Evolutionary conservation across 768 basidiomycete genomes (phyloP), one percentile per base, ranked within the genome.

Genomic region (Hortiboletus campestris): DNA sequence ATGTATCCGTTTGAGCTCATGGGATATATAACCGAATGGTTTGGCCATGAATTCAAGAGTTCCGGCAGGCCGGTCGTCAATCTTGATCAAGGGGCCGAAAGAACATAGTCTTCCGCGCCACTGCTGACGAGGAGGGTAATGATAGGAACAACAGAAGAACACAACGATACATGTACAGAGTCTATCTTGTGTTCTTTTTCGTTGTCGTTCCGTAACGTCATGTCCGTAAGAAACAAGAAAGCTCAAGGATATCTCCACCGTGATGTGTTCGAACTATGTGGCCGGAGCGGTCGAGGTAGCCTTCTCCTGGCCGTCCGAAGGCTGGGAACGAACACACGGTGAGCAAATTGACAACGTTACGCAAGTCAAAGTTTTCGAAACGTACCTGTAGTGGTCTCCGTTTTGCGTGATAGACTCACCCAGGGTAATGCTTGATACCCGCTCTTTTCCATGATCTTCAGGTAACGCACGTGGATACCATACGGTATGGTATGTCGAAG

Each of bases 401-500:
- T 93, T 91, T 72, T 93, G 89, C 2, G 91, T 92, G 56, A 95
- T 91, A 69, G 94, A 97, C 55, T 78, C 56, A 98, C 95, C 95
- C 95, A 97, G 1, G 94, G 95, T 41, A 96, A 73, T 4, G 94
- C 92, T 72, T 96, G 93, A 72, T 99, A 98, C 19, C 94, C 97
- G 58, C 91, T 93, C 80, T 98, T 98, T 75, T 99, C 97, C 0
- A 98, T 94, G 50, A 99, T 94, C 74, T 98, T 98, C 59, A 99
- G 81, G 72, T 98, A 98, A 49, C 97, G 84, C 14, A 99, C 97
- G 73, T 98, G 96, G 94, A 95, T 6, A 97, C 94, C 0, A 96
- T 98, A 71, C 98, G 98, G 75, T 98, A 98, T 0, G 97, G 96
- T 40, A 99, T 98, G n/a, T n/a, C n/a, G n/a, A n/a, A n/a, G n/a